Conservation (phyloP, 2,329 filamentous ascomycete genomes). For the Trichoderma simmonsii region DNA sequence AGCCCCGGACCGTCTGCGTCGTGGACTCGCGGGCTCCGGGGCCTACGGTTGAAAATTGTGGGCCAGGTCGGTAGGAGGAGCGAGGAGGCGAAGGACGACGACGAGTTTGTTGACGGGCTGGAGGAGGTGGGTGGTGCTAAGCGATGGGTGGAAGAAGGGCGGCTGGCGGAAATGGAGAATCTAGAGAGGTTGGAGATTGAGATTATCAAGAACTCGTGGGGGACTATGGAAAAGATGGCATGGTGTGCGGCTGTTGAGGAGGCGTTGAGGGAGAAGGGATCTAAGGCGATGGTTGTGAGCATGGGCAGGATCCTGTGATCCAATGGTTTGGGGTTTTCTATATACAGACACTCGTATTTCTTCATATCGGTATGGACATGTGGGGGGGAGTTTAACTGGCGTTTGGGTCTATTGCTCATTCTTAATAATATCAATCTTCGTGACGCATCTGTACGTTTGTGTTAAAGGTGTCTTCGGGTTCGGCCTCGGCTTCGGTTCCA, state of each 20-base stretch:
- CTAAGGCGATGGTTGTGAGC: slow-evolving; percentile 24
- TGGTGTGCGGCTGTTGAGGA: slow-evolving; percentile 36
- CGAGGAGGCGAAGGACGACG: slow-evolving; percentile 9
- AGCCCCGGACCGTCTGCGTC: slow-evolving; percentile 9
- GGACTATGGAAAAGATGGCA: slow-evolving; percentile 30
- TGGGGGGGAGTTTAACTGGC: not conserved
- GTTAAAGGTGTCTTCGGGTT: not conserved
- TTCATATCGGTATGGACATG: not conserved
- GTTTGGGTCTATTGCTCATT: not conserved
- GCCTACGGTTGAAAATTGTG: slow-evolving; percentile 40
- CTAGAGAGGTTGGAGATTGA: slow-evolving; percentile 42
- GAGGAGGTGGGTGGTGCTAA: slow-evolving; percentile 21
- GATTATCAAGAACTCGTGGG: slow-evolving; percentile 34
- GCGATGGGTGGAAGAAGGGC: slow-evolving; percentile 27
- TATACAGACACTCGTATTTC: not conserved
- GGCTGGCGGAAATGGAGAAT: slow-evolving; percentile 31
- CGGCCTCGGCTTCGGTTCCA: not conserved
- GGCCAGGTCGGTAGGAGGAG: slow-evolving; percentile 24
- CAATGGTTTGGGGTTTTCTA: not conserved
- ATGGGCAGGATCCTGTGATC: slow-evolving; percentile 25
- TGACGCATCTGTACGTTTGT: not conserved
- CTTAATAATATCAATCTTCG: not conserved
- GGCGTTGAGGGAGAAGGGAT: slow-evolving; percentile 25
- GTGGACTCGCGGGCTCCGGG: slow-evolving; percentile 36
- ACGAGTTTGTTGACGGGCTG: slow-evolving; percentile 9